These are phyloP conservation scores for Hypoxylon fragiforme DNA, from an alignment of 495 filamentous ascomycete species.

Conservation along the genomic window DNA sequence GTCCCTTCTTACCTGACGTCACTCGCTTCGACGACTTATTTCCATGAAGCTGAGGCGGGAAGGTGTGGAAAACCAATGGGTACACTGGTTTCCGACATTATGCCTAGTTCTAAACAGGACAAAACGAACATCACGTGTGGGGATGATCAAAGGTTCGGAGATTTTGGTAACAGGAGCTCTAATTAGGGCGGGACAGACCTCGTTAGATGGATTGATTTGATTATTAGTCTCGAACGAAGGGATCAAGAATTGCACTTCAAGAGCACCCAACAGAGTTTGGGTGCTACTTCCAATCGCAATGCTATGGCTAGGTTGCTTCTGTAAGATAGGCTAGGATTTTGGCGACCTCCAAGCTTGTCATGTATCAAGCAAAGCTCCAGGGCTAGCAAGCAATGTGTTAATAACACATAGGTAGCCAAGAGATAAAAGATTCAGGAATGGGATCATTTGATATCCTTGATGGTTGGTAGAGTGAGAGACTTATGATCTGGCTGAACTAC, in stretches of 20 bases:
- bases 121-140: slow-evolving; percentile 17
- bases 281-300: not conserved
- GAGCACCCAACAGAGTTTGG: not conserved
- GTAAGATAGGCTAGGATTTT: slow-evolving; percentile 10
- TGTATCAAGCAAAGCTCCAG: no score
- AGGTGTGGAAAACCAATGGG: slow-evolving; percentile 10
- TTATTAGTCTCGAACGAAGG: no score
- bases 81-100: slow-evolving; percentile 19
- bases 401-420: no score
- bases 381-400: no score
- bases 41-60: slow-evolving; percentile 22
- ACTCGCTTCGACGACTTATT: slow-evolving; percentile 25
- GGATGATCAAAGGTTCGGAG: slow-evolving; percentile 20
- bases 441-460: no score
- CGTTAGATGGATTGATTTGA: not conserved
- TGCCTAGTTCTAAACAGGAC: slow-evolving; percentile 9
- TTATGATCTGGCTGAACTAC: no score
- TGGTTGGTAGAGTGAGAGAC: no score
- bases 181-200: slow-evolving; percentile 2
- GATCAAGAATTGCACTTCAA: not conserved
- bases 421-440: no score
- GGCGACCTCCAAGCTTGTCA: no score
- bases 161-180: slow-evolving; percentile 1
- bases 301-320: slow-evolving; percentile 1
- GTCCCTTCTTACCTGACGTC: slow-evolving; percentile 27